Conservation (phyloP, 129 eudicot species). For the Apium graveolens region DNA sequence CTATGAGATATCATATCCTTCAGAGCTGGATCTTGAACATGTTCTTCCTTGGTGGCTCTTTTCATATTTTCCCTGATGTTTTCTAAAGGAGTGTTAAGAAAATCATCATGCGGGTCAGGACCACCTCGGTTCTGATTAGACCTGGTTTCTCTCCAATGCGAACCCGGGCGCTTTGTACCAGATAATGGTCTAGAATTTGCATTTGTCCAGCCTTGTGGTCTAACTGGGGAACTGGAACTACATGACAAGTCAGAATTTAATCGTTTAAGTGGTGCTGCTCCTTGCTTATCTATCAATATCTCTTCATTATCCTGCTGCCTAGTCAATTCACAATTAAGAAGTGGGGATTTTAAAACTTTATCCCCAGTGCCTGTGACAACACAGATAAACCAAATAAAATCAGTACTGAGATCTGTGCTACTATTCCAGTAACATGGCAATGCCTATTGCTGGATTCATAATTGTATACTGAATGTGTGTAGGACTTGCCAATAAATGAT, state of each 20-base stretch:
- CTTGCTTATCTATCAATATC: conserved; percentile 27
- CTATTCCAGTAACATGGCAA: not conserved
- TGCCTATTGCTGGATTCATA: not conserved
- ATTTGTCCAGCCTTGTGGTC: conserved; percentile 24
- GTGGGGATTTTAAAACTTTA: conserved; percentile 23
- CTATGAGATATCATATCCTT: conserved; percentile 43
- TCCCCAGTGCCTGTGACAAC: conserved; percentile 28
- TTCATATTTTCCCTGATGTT: conserved; percentile 53
- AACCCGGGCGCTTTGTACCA: conserved; percentile 73
- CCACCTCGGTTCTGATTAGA: conserved; percentile 75
- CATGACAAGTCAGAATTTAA: conserved; percentile 24
- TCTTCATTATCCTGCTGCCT: conserved; percentile 29
- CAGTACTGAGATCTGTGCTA: not conserved
- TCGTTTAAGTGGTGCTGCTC: conserved; percentile 20
- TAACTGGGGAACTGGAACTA: conserved; percentile 27
- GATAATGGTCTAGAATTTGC: conserved; percentile 35
- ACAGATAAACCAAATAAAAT: conserved; percentile 3
- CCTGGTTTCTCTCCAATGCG: conserved; percentile 87
- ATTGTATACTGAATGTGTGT: not conserved
- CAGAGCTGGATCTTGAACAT: conserved; percentile 33
- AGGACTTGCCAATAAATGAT: not conserved
- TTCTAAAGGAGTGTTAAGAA: conserved; percentile 84
- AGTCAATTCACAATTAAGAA: conserved; percentile 25
- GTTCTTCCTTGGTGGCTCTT: conserved; percentile 38
- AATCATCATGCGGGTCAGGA: conserved; percentile 84